Evolutionary conservation across 345 rosid genomes (phyloP).

Genomic region (Laguncularia racemosa): DNA sequence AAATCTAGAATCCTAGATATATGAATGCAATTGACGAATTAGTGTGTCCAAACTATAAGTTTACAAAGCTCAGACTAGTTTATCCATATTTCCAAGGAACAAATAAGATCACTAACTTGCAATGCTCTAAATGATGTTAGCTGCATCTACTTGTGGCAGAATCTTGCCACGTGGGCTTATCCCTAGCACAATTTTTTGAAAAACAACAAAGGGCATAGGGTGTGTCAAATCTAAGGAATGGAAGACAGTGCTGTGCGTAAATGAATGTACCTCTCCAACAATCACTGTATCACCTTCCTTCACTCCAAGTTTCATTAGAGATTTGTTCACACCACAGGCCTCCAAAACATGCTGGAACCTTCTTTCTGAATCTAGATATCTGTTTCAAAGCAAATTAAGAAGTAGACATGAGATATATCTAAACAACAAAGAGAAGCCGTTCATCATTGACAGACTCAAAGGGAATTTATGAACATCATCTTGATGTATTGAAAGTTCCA

Average conservation of each 20-base stretch:
- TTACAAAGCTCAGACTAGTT: no score
- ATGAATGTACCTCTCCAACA: slow-evolving; percentile 64
- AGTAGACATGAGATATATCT: neutral
- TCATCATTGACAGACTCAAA: no score
- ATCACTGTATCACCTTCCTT: slow-evolving; percentile 92
- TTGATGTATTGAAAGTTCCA: no score
- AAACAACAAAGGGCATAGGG: neutral
- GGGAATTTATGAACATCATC: no score
- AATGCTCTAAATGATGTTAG: no score
- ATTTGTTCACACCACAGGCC: slow-evolving; percentile 80
- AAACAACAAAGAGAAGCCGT: neutral
- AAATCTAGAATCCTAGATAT: no score
- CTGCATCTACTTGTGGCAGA: no score
- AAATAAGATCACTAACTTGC: no score
- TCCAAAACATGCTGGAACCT: slow-evolving; percentile 86
- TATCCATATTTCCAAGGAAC: no score
- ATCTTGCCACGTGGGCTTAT: no score
- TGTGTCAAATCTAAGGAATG: neutral
- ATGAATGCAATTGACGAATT: no score
- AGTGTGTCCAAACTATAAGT: no score
- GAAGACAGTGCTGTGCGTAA: slow-evolving; percentile 6
- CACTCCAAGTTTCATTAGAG: slow-evolving; percentile 70
- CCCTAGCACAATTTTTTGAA: neutral
- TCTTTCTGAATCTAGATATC: slow-evolving; percentile 78
- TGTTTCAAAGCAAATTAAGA: slow-evolving; percentile 24